phyloP scores from a whole-genome alignment of 305 asterid species.

The Fraxinus albicans region DNA sequence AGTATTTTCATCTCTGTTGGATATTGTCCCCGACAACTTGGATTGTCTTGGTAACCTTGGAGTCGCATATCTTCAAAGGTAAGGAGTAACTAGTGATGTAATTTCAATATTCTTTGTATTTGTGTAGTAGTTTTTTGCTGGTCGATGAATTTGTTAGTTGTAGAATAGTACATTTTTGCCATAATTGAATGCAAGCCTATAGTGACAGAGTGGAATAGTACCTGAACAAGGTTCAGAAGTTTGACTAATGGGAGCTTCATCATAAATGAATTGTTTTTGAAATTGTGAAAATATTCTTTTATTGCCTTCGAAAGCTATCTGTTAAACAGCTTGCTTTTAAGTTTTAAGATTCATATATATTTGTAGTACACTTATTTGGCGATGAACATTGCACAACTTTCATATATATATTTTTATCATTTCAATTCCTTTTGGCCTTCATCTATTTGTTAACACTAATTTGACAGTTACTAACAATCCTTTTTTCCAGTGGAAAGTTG shows the following conservation, averaged over 20 bases:
- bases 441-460: conserved; percentile 19
- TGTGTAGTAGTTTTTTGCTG: neutral
- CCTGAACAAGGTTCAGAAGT: conserved; percentile 11
- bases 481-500: conserved; percentile 63
- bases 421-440: conserved; percentile 10
- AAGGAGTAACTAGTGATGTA: conserved; percentile 14
- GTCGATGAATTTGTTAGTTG: neutral
- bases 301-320: neutral
- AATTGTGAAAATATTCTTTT: neutral
- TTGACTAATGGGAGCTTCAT: neutral
- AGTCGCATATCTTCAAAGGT: conserved; percentile 86
- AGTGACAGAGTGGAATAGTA: neutral
- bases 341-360: neutral
- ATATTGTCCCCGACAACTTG: conserved; percentile 75
- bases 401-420: neutral
- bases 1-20: conserved; percentile 75
- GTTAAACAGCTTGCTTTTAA: neutral
- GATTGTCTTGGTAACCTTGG: conserved; percentile 97
- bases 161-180: neutral
- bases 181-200: neutral
- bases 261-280: neutral
- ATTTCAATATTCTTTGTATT: conserved; percentile 10
- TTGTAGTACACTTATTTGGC: neutral
- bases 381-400: neutral
- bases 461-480: conserved; percentile 20